Conservation (phyloP, 2,329 filamentous ascomycete species). For the Diaporthe nobilis region DNA sequence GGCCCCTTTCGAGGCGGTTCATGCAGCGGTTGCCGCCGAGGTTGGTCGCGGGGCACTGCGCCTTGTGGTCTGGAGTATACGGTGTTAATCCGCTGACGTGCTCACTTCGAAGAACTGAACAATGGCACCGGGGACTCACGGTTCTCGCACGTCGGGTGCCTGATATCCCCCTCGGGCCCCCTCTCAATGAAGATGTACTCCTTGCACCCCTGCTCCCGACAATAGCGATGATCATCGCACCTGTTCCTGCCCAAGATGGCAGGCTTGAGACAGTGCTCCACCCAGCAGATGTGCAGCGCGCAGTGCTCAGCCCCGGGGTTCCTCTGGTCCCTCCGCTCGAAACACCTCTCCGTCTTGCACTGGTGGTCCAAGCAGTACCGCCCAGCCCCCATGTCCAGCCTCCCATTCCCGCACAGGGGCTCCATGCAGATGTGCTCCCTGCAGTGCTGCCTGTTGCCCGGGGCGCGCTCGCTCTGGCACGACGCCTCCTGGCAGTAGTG, state of each 20-base stretch:
- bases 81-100: not conserved
- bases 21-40: constrained; percentile 32
- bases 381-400: constrained; percentile 10
- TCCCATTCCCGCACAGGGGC: constrained; percentile 27
- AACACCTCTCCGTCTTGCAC: constrained; percentile 33
- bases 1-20: constrained; percentile 18
- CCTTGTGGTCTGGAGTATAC: constrained; percentile 35
- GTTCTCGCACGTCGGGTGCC: constrained; percentile 28
- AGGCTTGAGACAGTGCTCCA: constrained; percentile 20
- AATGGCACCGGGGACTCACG: constrained; percentile 9
- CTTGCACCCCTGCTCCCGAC: constrained; percentile 27
- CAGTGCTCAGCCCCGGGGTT: constrained; percentile 27
- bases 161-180: constrained; percentile 24
- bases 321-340: constrained; percentile 36
- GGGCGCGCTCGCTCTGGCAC: constrained; percentile 30
- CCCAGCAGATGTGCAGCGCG: constrained; percentile 34
- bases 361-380: constrained; percentile 35
- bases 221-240: constrained; percentile 34
- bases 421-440: constrained; percentile 34
- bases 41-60: constrained; percentile 31
- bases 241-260: not conserved
- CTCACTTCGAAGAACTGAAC: not conserved
- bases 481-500: constrained; percentile 41
- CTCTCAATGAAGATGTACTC: constrained; percentile 36
- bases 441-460: constrained; percentile 16